Percentiles rank a stretch among this genome's conserved stretches.
Evolutionary conservation across 106 monocot species (phyloP).

Genomic region (Chionographis japonica): DNA sequence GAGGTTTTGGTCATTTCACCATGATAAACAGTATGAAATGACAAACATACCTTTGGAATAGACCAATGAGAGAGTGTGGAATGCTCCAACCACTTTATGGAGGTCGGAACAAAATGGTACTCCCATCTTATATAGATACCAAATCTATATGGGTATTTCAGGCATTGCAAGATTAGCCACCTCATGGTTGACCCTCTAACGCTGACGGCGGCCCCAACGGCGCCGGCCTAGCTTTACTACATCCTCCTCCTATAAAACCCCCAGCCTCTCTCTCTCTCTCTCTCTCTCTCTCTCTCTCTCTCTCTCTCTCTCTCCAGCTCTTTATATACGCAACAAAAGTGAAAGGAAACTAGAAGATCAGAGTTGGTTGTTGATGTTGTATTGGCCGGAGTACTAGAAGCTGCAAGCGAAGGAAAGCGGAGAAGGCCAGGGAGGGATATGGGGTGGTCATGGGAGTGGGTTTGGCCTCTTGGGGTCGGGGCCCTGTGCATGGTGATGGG

Average conservation of each 20-base stretch:
- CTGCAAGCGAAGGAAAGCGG: not conserved
- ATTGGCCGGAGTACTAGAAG: too few species aligned
- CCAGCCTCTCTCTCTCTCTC: conserved; percentile 4
- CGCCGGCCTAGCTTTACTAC: conserved; percentile 26
- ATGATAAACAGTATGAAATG: too few species aligned
- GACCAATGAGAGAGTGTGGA: too few species aligned
- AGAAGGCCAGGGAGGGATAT: not conserved
- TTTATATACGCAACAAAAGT: not conserved
- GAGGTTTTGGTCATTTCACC: too few species aligned
- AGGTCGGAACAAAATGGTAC: too few species aligned
- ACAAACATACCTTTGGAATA: too few species aligned
- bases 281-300: conserved; percentile 2
- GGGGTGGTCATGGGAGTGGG: conserved; percentile 9
- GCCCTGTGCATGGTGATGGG: not conserved
- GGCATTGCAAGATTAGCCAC: too few species aligned
- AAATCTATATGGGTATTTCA: too few species aligned
- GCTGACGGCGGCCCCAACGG: conserved; percentile 22
- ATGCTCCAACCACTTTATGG: too few species aligned
- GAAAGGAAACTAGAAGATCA: too few species aligned
- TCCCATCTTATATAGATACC: too few species aligned
- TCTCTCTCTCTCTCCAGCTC: conserved; percentile 5
- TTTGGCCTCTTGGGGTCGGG: conserved; percentile 3
- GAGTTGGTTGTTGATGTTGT: too few species aligned
- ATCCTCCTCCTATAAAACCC: not conserved
- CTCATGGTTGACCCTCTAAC: conserved; percentile 17